These are phyloP conservation scores for Xylaria sp. DNA, from an alignment of 2,329 filamentous ascomycete species.

Conservation along the genomic window DNA sequence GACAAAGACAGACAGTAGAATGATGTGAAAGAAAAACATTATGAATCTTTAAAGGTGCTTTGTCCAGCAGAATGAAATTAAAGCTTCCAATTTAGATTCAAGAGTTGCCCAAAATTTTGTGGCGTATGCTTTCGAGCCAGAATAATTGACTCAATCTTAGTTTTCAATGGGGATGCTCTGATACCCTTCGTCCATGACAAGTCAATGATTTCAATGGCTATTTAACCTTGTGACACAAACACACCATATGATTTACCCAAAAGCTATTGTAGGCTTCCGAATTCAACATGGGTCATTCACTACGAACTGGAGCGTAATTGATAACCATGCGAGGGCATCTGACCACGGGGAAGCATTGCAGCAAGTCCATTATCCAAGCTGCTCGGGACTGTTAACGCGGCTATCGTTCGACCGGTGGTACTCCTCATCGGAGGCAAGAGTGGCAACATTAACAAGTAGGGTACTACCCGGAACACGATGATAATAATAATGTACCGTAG, in stretches of 20 bases:
- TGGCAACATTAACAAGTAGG: neutral
- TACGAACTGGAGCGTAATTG: neutral
- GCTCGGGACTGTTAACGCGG: neutral
- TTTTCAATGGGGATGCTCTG: neutral
- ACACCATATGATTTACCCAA: neutral
- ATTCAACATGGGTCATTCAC: neutral
- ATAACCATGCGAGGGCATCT: neutral
- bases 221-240: constrained; percentile 1
- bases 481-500: neutral
- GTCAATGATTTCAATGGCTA: neutral
- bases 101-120: neutral
- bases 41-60: neutral
- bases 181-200: neutral
- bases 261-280: neutral
- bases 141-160: neutral
- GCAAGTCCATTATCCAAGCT: neutral
- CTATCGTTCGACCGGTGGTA: neutral
- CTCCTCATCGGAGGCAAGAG: neutral
- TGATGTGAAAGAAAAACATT: neutral
- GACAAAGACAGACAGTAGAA: neutral
- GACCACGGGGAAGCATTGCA: neutral
- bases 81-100: neutral
- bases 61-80: neutral
- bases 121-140: neutral
- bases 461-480: neutral